Percentiles rank a stretch among this genome's conserved stretches.
Conservation (phyloP, 805 yeast species). For the Clavispora phyllophila region DNA sequence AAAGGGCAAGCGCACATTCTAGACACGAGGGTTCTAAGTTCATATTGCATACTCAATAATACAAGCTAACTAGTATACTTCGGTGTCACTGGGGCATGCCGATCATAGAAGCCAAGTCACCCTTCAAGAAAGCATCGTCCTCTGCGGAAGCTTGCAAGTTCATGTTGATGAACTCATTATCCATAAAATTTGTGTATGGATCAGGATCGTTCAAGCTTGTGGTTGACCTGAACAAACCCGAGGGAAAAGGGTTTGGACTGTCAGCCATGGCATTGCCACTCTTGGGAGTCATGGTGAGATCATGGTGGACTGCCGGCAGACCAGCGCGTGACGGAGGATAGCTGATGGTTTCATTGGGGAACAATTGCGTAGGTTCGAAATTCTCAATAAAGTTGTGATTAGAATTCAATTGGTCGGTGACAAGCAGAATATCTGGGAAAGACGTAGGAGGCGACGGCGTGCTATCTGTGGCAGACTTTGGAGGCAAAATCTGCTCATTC, state of each 20-base stretch:
- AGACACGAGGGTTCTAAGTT: not conserved
- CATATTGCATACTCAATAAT: conserved; percentile 15
- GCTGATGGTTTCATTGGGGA: conserved; percentile 39
- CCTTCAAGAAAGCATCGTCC: conserved; percentile 13
- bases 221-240: conserved; percentile 4
- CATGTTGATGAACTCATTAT: conserved; percentile 39
- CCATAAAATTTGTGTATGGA: conserved; percentile 33
- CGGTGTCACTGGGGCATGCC: conserved; percentile 9
- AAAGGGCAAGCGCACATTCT: conserved; percentile 12
- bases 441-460: conserved; percentile 36
- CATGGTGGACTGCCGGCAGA: conserved; percentile 19
- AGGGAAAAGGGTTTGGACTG: conserved; percentile 4
- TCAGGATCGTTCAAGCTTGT: conserved; percentile 7
- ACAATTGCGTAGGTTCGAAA: conserved; percentile 54
- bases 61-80: not conserved
- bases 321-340: conserved; percentile 34
- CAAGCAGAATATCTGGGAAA: conserved; percentile 51
- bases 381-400: conserved; percentile 42
- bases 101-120: conserved; percentile 7
- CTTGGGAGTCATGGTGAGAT: not conserved
- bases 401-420: conserved; percentile 48
- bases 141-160: conserved; percentile 27
- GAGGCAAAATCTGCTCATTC: not conserved
- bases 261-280: conserved; percentile 4
- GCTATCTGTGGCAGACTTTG: conserved; percentile 15